Conservation (phyloP, 2,329 filamentous ascomycete genomes). For the Trichoderma cornu-damae region DNA sequence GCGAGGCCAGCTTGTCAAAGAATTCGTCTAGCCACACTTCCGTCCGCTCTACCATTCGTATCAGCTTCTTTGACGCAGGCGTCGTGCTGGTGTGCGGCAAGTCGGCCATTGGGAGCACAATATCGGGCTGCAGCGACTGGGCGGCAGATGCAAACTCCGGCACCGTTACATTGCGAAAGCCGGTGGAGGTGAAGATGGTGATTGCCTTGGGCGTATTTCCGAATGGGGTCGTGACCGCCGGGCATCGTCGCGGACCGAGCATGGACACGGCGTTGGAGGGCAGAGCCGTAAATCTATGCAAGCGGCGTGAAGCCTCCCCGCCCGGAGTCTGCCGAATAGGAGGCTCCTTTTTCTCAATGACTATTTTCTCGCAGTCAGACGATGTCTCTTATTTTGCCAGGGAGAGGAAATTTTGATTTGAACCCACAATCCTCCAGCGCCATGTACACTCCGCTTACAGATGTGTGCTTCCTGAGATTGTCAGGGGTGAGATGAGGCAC, state of each 20-base stretch:
- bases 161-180: conserved; percentile 67
- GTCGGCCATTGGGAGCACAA: conserved; percentile 74
- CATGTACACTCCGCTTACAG: conserved; percentile 67
- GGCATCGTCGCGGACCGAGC: conserved; percentile 70
- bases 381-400: background rate
- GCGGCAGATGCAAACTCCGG: conserved; percentile 64
- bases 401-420: no score
- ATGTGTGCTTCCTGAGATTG: conserved; percentile 60
- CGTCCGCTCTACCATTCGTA: conserved; percentile 81
- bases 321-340: conserved; percentile 43
- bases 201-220: conserved; percentile 67
- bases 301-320: conserved; percentile 43
- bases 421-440: conserved; percentile 87
- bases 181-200: conserved; percentile 78
- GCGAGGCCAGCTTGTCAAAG: conserved; percentile 37
- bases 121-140: conserved; percentile 66
- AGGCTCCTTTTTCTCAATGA: conserved; percentile 50
- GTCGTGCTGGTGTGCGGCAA: conserved; percentile 45
- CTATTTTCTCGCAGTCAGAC: conserved; percentile 31
- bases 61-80: conserved; percentile 65
- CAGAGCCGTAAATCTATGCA: conserved; percentile 74
- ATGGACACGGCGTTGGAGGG: conserved; percentile 62
- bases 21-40: conserved; percentile 74
- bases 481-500: conserved; percentile 89
- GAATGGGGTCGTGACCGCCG: conserved; percentile 66